Percentiles rank a stretch among this genome's conserved stretches.
These are phyloP conservation scores for Aureobasidium uvarum DNA, from an alignment of 2,329 filamentous ascomycete species.

Conservation along the genomic window DNA sequence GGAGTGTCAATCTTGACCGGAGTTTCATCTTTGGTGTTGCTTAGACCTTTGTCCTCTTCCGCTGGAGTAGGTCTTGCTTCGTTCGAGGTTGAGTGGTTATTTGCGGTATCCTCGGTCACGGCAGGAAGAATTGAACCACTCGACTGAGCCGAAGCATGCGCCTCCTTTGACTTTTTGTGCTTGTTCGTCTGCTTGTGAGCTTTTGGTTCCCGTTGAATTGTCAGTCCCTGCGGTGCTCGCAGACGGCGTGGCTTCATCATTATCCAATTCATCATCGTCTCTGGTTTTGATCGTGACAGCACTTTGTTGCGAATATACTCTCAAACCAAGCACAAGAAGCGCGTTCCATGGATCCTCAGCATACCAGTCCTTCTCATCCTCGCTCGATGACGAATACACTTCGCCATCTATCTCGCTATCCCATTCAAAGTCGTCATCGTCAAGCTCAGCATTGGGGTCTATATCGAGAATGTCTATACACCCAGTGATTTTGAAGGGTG, in stretches of 20 bases:
- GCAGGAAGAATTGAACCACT: not conserved
- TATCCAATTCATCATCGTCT: not conserved
- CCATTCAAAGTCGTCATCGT: constrained; percentile 38
- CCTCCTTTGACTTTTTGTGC: not conserved
- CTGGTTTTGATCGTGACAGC: constrained; percentile 53
- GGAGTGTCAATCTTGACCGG: not conserved
- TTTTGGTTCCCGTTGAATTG: not conserved
- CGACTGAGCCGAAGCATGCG: not conserved
- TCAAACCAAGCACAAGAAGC: constrained; percentile 57
- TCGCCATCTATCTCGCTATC: constrained; percentile 34
- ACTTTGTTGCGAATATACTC: constrained; percentile 55
- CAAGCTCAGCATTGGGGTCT: constrained; percentile 30
- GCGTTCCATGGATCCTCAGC: constrained; percentile 59
- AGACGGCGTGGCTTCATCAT: not conserved
- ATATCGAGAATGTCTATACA: not conserved
- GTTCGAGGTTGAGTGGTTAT: not conserved
- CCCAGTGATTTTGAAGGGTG: not conserved
- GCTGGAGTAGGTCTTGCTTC: not conserved
- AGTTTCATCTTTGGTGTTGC: not conserved
- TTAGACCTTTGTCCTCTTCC: not conserved
- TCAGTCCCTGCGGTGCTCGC: not conserved
- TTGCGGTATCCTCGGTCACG: not conserved
- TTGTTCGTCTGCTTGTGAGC: not conserved
- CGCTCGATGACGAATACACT: constrained; percentile 16
- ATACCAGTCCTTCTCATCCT: constrained; percentile 41